Base-by-base conservation (phyloP, 2,329 filamentous ascomycete genomes). In the Exophiala spinifera region DNA sequence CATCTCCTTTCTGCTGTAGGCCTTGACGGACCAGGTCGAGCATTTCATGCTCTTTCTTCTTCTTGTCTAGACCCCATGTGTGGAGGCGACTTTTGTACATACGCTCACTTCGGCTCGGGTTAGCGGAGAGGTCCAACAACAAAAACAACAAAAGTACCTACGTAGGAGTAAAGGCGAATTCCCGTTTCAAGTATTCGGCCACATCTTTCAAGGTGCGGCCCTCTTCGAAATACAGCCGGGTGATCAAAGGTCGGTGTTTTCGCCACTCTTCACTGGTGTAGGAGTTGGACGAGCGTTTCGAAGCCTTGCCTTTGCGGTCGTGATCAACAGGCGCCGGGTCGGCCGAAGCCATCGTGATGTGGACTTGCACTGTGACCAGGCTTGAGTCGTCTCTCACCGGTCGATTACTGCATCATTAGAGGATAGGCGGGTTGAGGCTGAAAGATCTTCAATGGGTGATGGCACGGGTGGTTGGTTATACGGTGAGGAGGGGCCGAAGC, bases 31-130 rank as follows among this genome's bases (percentile, higher is more conserved):
- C 62, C 17, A 64, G 42, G 51, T 64, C 62, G n/a, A 64, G 61
- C 62, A 64, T 64, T 39, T 64, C 62, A 47, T 64, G 62, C 48
- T 64, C 62, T 37, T 64, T 64, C 39, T 64, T 64, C 56, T 64
- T 64, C 52, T 64, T 64, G 46, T 62, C 60, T 31, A 62, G 49
- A 14, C 60, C 60, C 60, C 60, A 62, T 42, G 55, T 59, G 46
- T 62, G 58, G 33, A 62, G 55, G 43, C 60, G 53, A 51, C 62
- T 64, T 57, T 64, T 64, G 52, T 64, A 64, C 62, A 64, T 64
- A 13, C 62, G 62, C 53, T 64, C 62, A 15, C 61, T 64, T 45
- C 15, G 21, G 25, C 15, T n/a, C 36, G 44, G 44, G 45, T 51
- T 44, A 51, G 53, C 49, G n/a, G 33, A 34, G 6, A 21, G 31